Base-by-base conservation (phyloP, 805 yeast species). In the Saturnispora diversa region DNA sequence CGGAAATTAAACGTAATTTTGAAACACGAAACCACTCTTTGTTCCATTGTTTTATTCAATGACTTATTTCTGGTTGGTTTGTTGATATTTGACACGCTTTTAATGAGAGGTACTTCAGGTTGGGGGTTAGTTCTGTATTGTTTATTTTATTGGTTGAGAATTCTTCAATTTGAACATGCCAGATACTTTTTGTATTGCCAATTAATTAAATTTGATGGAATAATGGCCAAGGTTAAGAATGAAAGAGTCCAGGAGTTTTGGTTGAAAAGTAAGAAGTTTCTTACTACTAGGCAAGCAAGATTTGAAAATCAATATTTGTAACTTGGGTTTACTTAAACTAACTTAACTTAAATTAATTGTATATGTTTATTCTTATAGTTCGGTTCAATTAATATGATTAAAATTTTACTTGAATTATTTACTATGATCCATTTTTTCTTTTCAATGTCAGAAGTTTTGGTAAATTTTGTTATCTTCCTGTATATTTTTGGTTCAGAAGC, bases 401-500 rank as follows among this genome's bases (percentile, higher is more conserved):
- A 17, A 24, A 23, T 33, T 17, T 37, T 21, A 15, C 20, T 20
- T 29, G 31, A n/a, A 9, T 29, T 29, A 16, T 8, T n/a, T 9
- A 29, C 17, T 19, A 9, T n/a, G 6, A 24, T 33, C 26, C 30
- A 33, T 36, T 38, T 32, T 33, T 13, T 33, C 44, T 22, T 33
- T 32, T 31, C 13, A 24, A 32, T 12, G 33, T 72, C 67, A 59
- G 64, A 66, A 70, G 74, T 71, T 72, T 77, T 77, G 84, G 84
- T 74, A 72, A 66, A 56, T 56, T 48, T 58, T 66, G 73, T 72
- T 81, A 72, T 84, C 92, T 83, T 83, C 94, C 76, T 67, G 60
- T 63, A 69, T 74, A n/a, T 74, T 16, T 44, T 46, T 46, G 49
- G 49, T 71, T 85, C 95, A 85, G 95, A 85, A 85, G 95, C 95